phyloP scores from a whole-genome alignment of 352 stramenopile species.

The Phytophthora nicotianae region DNA sequence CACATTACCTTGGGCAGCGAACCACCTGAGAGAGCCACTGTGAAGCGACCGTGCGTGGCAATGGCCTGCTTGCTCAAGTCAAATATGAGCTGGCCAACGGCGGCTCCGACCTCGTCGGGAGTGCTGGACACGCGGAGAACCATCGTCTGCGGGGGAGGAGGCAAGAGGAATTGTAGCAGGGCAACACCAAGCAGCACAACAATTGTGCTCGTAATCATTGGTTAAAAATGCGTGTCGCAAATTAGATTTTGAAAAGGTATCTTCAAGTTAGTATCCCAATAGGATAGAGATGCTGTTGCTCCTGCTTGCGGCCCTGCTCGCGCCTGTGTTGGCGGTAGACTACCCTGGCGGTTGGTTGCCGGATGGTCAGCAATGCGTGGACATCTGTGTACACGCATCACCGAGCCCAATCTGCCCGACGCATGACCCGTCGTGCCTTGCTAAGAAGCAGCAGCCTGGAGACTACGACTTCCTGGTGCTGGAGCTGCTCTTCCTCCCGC shows the following conservation, averaged over 20 bases:
- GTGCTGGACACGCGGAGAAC: slow-evolving; percentile 60
- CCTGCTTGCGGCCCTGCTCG: slow-evolving; percentile 3
- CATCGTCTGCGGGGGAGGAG: slow-evolving; percentile 31
- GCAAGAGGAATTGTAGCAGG: slow-evolving; percentile 14
- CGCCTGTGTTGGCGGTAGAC: slow-evolving; percentile 40
- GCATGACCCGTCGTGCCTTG: slow-evolving; percentile 35
- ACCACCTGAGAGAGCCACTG: slow-evolving; percentile 86
- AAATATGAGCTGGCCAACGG: slow-evolving; percentile 68
- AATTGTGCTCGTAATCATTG: slow-evolving; percentile 18
- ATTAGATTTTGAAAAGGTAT: slow-evolving; percentile 1
- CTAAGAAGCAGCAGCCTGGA: slow-evolving; percentile 44
- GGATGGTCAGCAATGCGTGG: slow-evolving; percentile 37
- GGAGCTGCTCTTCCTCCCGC: slow-evolving; percentile 60
- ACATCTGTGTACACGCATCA: slow-evolving; percentile 42
- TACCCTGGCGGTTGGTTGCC: slow-evolving; percentile 61
- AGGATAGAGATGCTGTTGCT: not conserved
- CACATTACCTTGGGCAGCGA: slow-evolving; percentile 73
- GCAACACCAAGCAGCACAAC: slow-evolving; percentile 11
- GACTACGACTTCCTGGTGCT: slow-evolving; percentile 64
- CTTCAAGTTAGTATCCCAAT: not conserved
- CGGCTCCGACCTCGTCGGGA: slow-evolving; percentile 62
- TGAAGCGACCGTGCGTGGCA: slow-evolving; percentile 65
- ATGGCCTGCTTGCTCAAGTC: slow-evolving; percentile 73
- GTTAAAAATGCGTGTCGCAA: slow-evolving; percentile 14
- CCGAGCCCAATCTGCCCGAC: slow-evolving; percentile 37